Evolutionary conservation across 106 monocot genomes (phyloP).

Genomic region (Agapanthus africanus): DNA sequence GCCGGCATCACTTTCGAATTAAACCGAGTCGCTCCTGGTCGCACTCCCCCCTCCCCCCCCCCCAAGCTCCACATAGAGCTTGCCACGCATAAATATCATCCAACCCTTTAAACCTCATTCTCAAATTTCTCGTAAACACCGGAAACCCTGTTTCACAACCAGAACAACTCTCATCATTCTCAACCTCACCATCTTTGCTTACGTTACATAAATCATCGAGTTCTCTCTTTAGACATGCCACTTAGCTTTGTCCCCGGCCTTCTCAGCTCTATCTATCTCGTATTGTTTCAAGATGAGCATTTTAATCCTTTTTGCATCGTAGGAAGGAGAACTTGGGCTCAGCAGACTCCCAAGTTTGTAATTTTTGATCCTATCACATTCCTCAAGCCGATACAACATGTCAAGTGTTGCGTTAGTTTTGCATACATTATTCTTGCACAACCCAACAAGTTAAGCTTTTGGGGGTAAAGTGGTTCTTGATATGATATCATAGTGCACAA

Average conservation of each 20-base stretch:
- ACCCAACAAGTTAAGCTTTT: too few species aligned
- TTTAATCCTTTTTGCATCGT: too few species aligned
- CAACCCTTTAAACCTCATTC: slow-evolving; percentile 23
- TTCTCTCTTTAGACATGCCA: too few species aligned
- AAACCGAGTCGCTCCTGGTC: slow-evolving; percentile 27
- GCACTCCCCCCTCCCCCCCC: too few species aligned
- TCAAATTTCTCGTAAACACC: slow-evolving; percentile 40
- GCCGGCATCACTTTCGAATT: slow-evolving; percentile 24
- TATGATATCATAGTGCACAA: too few species aligned
- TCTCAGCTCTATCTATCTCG: slow-evolving; percentile 49
- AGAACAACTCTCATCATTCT: neutral
- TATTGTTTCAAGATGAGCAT: too few species aligned
- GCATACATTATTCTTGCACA: too few species aligned
- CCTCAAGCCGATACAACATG: slow-evolving; percentile 47
- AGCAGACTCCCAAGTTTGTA: too few species aligned
- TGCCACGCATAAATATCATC: slow-evolving; percentile 61
- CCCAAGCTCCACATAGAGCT: slow-evolving; percentile 55
- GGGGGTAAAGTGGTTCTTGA: too few species aligned
- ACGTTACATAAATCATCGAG: neutral
- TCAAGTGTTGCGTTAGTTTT: too few species aligned
- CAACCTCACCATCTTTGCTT: neutral
- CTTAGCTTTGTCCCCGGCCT: too few species aligned
- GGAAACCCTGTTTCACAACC: slow-evolving; percentile 16
- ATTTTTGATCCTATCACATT: slow-evolving; percentile 28
- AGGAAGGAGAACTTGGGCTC: too few species aligned